Evolutionary conservation across 495 filamentous ascomycete species (phyloP).

Genomic region (Aspergillus asperescens): DNA sequence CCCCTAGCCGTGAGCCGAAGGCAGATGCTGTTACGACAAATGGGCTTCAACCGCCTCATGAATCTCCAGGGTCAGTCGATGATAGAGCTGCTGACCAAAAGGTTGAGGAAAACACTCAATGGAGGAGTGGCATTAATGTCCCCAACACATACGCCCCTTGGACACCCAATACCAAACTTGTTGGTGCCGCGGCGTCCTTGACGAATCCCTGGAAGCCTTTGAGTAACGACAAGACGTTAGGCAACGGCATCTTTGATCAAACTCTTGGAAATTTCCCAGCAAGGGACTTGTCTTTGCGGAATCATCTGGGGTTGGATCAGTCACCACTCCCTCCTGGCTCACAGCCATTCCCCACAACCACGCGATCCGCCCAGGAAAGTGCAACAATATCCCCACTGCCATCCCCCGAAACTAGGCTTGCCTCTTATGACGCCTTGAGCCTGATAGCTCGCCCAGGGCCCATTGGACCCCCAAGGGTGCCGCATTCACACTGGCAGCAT

Average conservation of each 20-base stretch:
- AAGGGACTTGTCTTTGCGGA: constrained; percentile 37
- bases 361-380: constrained; percentile 30
- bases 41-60: constrained; percentile 21
- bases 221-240: constrained; percentile 61
- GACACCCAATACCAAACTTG: constrained; percentile 34
- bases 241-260: constrained; percentile 74
- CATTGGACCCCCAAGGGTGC: constrained; percentile 48
- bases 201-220: constrained; percentile 74
- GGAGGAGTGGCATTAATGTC: constrained; percentile 35
- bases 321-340: constrained; percentile 26
- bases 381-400: constrained; percentile 29
- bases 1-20: constrained; percentile 33
- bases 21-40: constrained; percentile 27
- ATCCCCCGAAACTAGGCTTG: constrained; percentile 34
- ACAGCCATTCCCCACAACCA: constrained; percentile 30
- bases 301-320: constrained; percentile 36
- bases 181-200: constrained; percentile 34
- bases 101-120: constrained; percentile 33
- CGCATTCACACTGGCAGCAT: constrained; percentile 34
- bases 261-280: constrained; percentile 47
- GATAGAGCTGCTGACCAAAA: constrained; percentile 23
- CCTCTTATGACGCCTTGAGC: constrained; percentile 34
- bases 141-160: constrained; percentile 37
- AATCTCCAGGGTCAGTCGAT: constrained; percentile 15
- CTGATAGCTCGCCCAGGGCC: constrained; percentile 43